These are phyloP conservation scores for Teratosphaeriaceae sp. DNA, from an alignment of 2,329 filamentous ascomycete genomes.

Conservation along the genomic window DNA sequence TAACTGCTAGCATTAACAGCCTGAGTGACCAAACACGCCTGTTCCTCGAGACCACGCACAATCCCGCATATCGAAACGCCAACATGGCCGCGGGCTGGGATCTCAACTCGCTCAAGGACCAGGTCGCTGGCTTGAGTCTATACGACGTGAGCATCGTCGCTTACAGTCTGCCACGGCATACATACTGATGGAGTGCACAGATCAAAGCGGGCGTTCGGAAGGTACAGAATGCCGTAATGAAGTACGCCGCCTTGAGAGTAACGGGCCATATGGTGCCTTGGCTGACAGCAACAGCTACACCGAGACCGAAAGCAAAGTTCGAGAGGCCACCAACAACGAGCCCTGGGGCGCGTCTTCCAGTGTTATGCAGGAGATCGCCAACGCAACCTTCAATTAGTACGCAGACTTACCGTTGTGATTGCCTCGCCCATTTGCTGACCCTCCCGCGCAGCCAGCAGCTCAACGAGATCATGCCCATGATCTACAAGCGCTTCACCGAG, in stretches of 20 bases:
- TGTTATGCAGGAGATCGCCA: constrained; percentile 96
- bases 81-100: constrained; percentile 57
- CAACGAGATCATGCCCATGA: constrained; percentile 99
- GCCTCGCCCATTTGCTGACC: too few species aligned
- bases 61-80: background rate
- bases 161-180: background rate
- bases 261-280: background rate
- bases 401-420: too few species aligned
- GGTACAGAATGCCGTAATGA: constrained; percentile 68
- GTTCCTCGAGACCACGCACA: background rate
- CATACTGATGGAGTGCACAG: background rate
- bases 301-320: constrained; percentile 80
- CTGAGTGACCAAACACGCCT: too few species aligned
- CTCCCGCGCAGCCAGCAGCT: constrained; percentile 66
- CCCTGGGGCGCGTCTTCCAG: constrained; percentile 85
- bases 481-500: constrained; percentile 98
- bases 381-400: constrained; percentile 96
- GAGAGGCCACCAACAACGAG: constrained; percentile 98
- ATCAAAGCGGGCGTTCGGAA: constrained; percentile 84
- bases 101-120: constrained; percentile 74
- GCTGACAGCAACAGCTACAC: constrained; percentile 65
- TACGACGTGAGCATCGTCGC: background rate
- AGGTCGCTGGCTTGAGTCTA: constrained; percentile 61
- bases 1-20: too few species aligned
- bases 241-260: background rate